These are phyloP conservation scores for Xylariaceae sp. DNA, from an alignment of 2,329 filamentous ascomycete species.

Conservation along the genomic window DNA sequence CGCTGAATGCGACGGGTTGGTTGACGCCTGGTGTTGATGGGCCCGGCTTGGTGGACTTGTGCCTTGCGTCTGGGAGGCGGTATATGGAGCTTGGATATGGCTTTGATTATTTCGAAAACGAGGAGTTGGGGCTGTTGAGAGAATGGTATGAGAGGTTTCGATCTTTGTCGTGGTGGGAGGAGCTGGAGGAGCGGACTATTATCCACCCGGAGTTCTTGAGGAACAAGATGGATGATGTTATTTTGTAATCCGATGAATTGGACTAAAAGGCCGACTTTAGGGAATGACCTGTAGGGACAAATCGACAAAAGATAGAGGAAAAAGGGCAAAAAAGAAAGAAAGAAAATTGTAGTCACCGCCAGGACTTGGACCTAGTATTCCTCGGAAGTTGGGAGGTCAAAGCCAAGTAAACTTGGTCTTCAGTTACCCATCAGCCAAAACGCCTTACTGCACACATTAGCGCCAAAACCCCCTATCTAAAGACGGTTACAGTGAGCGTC, in stretches of 20 bases:
- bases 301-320: too few species aligned
- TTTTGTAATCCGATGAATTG: not conserved
- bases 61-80: slow-evolving; percentile 14
- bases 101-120: slow-evolving; percentile 12
- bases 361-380: too few species aligned
- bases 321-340: too few species aligned
- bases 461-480: too few species aligned
- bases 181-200: slow-evolving; percentile 15
- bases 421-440: too few species aligned
- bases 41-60: slow-evolving; percentile 20
- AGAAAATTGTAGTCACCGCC: too few species aligned
- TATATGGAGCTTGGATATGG: slow-evolving; percentile 20
- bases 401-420: too few species aligned
- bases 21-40: slow-evolving; percentile 20
- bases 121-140: slow-evolving; percentile 10
- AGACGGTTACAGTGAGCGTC: too few species aligned
- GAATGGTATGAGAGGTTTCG: slow-evolving; percentile 20
- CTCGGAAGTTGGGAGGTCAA: too few species aligned
- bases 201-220: slow-evolving; percentile 12
- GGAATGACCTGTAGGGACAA: too few species aligned
- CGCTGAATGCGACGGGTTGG: slow-evolving; percentile 18
- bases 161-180: slow-evolving; percentile 20
- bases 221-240: slow-evolving; percentile 3
- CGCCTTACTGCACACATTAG: too few species aligned
- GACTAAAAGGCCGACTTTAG: too few species aligned